Percentiles rank a stretch among this genome's conserved stretches.
These are phyloP conservation scores for Wickerhamiella qilinensis DNA, from an alignment of 805 yeast genomes.

Conservation along the genomic window DNA sequence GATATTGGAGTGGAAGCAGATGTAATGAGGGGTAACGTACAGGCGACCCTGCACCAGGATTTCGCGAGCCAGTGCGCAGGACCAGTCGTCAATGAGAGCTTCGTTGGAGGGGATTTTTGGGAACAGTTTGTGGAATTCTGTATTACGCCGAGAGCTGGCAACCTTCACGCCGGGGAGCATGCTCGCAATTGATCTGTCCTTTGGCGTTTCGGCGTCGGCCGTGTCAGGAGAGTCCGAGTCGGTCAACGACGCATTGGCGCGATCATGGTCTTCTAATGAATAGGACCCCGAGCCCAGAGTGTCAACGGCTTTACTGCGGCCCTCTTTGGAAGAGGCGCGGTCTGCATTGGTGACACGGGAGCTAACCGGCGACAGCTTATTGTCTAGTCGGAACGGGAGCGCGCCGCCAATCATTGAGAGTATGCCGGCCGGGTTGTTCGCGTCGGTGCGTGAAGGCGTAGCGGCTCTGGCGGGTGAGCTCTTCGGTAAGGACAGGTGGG, in stretches of 20 bases:
- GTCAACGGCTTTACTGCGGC: neutral
- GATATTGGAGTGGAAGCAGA: slow-evolving; percentile 76
- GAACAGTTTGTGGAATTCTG: slow-evolving; percentile 66
- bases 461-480: no score
- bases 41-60: slow-evolving; percentile 76
- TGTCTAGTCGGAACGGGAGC: neutral
- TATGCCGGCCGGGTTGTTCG: no score
- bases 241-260: neutral
- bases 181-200: slow-evolving; percentile 1
- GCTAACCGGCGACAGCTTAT: neutral
- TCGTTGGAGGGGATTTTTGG: slow-evolving; percentile 52
- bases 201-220: neutral
- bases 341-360: no score
- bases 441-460: no score
- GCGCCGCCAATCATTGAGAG: neutral
- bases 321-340: neutral
- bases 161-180: slow-evolving; percentile 9
- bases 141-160: slow-evolving; percentile 47
- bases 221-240: neutral
- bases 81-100: slow-evolving; percentile 65
- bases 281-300: neutral
- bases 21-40: slow-evolving; percentile 57
- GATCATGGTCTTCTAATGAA: neutral
- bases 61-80: slow-evolving; percentile 80
- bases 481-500: no score